Evolutionary conservation across 345 rosid species (phyloP), one percentile per base, ranked within the genome.

Genomic region (Pugionium cornutum): DNA sequence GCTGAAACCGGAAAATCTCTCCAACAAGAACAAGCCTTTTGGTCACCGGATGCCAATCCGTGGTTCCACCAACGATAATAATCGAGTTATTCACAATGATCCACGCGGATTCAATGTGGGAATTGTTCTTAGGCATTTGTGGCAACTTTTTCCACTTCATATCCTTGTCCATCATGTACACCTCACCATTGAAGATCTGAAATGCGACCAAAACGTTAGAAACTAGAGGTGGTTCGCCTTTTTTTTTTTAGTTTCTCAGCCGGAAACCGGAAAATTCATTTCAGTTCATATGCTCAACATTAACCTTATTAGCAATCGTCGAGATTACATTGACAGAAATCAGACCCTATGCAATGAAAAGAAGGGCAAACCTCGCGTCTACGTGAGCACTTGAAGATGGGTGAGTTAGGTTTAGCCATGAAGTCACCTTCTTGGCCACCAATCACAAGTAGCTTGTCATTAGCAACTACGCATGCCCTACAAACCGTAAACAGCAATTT

Each of bases 351-450:
- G 42, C 55, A 60, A 6, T 5, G 3, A 71, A 67, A 50, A 55
- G 7, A 7, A 49, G 32, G 5, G 27, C 3, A 37, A 62, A 87
- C 96, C 95, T 89, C 96, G 26, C 76, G 68, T 76, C 97, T 73
- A 58, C 96, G 91, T 34, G 97, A 86, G 68, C 95, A 88, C 61
- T 88, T 90, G 84, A 84, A 90, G 71, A 86, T 84, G 3, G 92
- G 75, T 4, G 97, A 90, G 69, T 87, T 84, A 18, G 92, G 97
- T 75, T 91, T 88, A 25, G 96, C 86, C 91, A 81, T 82, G 63
- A 90, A 90, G 76, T 88, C 97, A 39, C 97, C 95, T 79, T 91
- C 97, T 66, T 91, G 97, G 59, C 97, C 92, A 1, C 96, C 97
- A 3, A 88, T 81, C 8, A 91, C 82, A 52, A 72, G 81, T 5